Evolutionary conservation across 2,329 filamentous ascomycete species (phyloP).

Genomic region (Uncinocarpus reesii): DNA sequence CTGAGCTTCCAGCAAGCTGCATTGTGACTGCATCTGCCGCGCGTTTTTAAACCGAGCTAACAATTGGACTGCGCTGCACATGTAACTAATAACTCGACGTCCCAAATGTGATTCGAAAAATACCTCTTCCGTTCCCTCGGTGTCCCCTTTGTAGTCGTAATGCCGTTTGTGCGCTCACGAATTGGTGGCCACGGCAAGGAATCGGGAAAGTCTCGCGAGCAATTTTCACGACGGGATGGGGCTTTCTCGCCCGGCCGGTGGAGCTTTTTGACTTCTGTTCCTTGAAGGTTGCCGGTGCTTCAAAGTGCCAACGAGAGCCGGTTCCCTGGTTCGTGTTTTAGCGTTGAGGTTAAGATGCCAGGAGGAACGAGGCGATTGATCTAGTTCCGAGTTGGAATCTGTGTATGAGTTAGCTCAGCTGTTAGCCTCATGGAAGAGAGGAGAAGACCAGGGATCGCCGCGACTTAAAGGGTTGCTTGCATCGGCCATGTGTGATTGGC

Average conservation of each 20-base stretch:
- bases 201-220: too few species aligned
- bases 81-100: neutral
- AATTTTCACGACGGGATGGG: too few species aligned
- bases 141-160: neutral
- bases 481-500: conserved; percentile 2
- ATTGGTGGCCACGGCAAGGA: neutral
- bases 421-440: neutral
- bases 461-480: conserved; percentile 1
- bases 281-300: neutral
- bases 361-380: neutral
- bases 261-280: conserved; percentile 1
- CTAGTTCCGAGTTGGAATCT: conserved; percentile 3
- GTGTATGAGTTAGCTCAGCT: neutral
- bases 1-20: conserved; percentile 7
- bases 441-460: conserved; percentile 5
- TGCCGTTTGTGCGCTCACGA: too few species aligned
- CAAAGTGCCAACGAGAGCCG: conserved; percentile 9
- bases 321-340: conserved; percentile 11
- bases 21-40: conserved; percentile 10
- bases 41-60: conserved; percentile 8
- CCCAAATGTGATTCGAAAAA: neutral
- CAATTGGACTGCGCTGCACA: neutral
- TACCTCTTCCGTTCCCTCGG: neutral
- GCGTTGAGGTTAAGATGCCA: conserved; percentile 6
- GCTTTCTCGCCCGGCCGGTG: neutral